Percentiles rank a stretch among this genome's conserved stretches.
Evolutionary conservation across 768 basidiomycete genomes (phyloP).

Genomic region (Wakefieldia striispora): DNA sequence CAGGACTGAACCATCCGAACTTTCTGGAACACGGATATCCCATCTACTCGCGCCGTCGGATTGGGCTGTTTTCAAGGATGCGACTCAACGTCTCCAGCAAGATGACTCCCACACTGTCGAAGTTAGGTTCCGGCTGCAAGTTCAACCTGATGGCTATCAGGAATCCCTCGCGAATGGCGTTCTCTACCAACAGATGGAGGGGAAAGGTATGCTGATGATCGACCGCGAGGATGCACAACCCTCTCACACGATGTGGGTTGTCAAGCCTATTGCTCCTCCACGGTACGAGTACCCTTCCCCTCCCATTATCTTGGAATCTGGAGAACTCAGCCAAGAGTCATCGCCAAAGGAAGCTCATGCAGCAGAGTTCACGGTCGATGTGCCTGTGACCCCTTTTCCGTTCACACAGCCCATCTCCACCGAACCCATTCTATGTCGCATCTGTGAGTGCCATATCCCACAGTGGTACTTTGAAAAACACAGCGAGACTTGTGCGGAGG

Average conservation of each 20-base stretch:
- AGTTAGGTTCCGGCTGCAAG: conserved; percentile 81
- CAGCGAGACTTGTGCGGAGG: conserved; percentile 97
- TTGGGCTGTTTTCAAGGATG: conserved; percentile 80
- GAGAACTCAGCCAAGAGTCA: conserved; percentile 40
- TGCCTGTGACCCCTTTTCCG: conserved; percentile 69
- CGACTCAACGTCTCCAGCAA: conserved; percentile 77
- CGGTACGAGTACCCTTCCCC: conserved; percentile 67
- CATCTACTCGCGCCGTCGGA: conserved; percentile 77
- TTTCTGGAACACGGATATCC: conserved; percentile 79
- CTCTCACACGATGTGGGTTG: conserved; percentile 98
- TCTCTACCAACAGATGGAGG: conserved; percentile 88
- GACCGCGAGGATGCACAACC: conserved; percentile 85
- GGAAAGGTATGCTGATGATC: conserved; percentile 97
- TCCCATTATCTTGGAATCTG: conserved; percentile 53
- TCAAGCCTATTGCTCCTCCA: conserved; percentile 75
- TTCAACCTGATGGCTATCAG: conserved; percentile 57
- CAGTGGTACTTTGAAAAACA: conserved; percentile 99
- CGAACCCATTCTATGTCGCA: conserved; percentile 88
- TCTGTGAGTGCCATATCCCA: conserved; percentile 94
- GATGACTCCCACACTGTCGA: conserved; percentile 96
- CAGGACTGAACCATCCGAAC: conserved; percentile 80
- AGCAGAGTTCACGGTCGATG: conserved; percentile 37
- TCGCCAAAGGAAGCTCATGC: conserved; percentile 36
- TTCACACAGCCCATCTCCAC: conserved; percentile 75
- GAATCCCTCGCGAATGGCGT: conserved; percentile 50